Evolutionary conservation across 73 alveolate species (phyloP).

Genomic region (Paramecium biaurelia): DNA sequence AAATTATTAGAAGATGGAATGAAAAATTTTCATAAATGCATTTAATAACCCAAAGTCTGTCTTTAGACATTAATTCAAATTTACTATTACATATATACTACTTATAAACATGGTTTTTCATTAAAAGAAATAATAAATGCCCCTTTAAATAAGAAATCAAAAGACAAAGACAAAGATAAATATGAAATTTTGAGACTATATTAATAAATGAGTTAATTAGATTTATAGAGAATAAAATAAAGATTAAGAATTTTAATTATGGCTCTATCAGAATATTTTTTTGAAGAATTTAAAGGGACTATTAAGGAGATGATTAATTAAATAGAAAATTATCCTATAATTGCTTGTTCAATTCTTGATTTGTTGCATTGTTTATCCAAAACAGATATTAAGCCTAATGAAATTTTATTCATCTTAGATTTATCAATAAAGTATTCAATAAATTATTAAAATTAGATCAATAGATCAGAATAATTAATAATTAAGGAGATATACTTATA

Average conservation of each 20-base stretch:
- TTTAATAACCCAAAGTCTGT: neutral
- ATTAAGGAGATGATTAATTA: neutral
- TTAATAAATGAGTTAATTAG: neutral
- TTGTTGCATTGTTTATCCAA: neutral
- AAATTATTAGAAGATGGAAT: conserved; percentile 42
- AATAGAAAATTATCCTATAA: neutral
- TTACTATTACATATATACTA: conserved; percentile 9
- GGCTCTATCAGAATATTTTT: neutral
- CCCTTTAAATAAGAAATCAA: neutral
- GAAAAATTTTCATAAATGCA: neutral
- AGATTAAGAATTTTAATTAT: neutral
- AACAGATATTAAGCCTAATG: neutral
- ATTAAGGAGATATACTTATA: neutral
- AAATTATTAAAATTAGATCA: neutral
- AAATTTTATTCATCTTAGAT: neutral
- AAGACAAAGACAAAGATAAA: neutral
- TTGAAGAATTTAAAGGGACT: neutral
- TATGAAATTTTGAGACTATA: neutral
- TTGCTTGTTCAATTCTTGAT: neutral
- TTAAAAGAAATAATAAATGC: neutral
- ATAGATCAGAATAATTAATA: neutral
- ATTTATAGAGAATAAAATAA: neutral
- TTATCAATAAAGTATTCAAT: neutral
- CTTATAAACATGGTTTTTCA: neutral
- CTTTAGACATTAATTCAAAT: neutral